Conservation (phyloP, 805 yeast species). For the Ogataea trehaloabstinens region DNA sequence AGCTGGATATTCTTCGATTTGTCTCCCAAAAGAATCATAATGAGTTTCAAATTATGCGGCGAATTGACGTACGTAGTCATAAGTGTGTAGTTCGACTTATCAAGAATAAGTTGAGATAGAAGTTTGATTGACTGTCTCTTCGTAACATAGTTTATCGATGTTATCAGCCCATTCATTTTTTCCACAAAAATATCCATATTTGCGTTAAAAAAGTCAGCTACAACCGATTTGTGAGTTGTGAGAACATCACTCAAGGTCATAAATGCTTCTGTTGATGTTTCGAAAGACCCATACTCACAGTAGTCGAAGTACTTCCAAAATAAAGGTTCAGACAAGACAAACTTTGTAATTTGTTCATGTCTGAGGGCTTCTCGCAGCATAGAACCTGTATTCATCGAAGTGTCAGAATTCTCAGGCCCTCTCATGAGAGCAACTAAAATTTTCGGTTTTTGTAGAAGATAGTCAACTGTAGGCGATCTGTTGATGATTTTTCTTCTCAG, state of each 20-base stretch:
- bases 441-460: constrained; percentile 64
- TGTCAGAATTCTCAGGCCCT: constrained; percentile 73
- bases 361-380: constrained; percentile 84
- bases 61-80: constrained; percentile 77
- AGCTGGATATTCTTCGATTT: constrained; percentile 84
- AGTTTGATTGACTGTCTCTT: constrained; percentile 86
- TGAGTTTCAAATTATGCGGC: constrained; percentile 77
- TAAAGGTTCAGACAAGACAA: constrained; percentile 54
- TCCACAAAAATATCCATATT: constrained; percentile 59
- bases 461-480: constrained; percentile 85
- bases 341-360: constrained; percentile 64
- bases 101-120: constrained; percentile 67
- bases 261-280: constrained; percentile 87
- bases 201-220: constrained; percentile 63
- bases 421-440: constrained; percentile 59
- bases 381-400: constrained; percentile 70
- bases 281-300: constrained; percentile 75
- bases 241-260: constrained; percentile 70
- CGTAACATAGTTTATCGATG: constrained; percentile 82
- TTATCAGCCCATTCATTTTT: constrained; percentile 66
- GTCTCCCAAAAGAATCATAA: constrained; percentile 85
- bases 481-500: constrained; percentile 75
- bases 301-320: constrained; percentile 85
- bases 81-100: constrained; percentile 65
- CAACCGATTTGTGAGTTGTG: constrained; percentile 64